phyloP scores from a whole-genome alignment of 768 basidiomycete species.

The Rubroboletus pulcherrimus region DNA sequence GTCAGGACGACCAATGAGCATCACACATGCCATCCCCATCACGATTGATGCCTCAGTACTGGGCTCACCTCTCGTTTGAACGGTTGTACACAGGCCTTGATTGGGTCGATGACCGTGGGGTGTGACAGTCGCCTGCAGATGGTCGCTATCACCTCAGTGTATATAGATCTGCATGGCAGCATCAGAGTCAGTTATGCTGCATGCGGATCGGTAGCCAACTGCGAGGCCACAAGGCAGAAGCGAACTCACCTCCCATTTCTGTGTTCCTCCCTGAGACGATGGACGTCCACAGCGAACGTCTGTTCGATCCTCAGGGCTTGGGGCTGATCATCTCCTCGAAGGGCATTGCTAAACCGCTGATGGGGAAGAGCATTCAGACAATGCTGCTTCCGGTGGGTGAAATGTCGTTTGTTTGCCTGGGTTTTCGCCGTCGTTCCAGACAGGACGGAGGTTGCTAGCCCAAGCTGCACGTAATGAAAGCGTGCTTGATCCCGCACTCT shows the following conservation, averaged over 20 bases:
- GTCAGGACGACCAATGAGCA: no score
- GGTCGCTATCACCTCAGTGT: no score
- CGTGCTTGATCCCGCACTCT: not conserved
- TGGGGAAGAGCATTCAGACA: not conserved
- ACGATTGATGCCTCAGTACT: no score
- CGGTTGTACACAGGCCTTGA: no score
- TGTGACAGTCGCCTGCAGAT: no score
- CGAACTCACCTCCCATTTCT: not conserved
- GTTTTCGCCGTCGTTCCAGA: not conserved
- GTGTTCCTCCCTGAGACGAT: not conserved
- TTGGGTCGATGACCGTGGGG: no score
- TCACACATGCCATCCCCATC: no score
- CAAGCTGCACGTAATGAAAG: conserved; percentile 5
- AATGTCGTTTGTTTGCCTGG: not conserved
- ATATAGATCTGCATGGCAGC: no score
- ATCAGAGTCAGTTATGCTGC: no score
- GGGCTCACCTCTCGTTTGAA: no score
- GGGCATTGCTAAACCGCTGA: not conserved
- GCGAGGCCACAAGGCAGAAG: no score
- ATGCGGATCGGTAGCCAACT: no score
- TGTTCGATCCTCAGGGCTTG: conserved; percentile 5
- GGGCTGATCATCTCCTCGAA: not conserved
- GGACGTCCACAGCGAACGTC: not conserved
- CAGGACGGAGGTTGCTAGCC: conserved; percentile 1
- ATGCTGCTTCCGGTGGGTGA: not conserved